Percentiles rank a stretch among this genome's conserved stretches.
phyloP scores from a whole-genome alignment of 257 asterid species.

The Jaltomata sinuosa region DNA sequence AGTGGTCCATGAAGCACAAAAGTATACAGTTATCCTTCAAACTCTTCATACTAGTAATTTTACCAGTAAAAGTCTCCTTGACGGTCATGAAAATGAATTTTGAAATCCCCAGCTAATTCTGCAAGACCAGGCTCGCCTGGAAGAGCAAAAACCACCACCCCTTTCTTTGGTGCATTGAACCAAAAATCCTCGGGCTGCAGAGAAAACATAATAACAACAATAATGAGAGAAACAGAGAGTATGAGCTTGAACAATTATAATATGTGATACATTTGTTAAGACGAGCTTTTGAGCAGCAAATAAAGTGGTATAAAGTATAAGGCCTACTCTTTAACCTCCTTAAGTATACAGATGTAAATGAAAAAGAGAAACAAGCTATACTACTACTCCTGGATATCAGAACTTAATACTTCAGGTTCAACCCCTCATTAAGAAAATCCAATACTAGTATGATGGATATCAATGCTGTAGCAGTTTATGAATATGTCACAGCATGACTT shows the following conservation, averaged over 20 bases:
- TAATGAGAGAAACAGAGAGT: background rate
- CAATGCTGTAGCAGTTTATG: background rate
- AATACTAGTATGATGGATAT: background rate
- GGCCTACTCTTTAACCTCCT: background rate
- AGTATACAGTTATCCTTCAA: background rate
- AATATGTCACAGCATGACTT: background rate
- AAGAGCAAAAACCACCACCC: slow-evolving; percentile 95
- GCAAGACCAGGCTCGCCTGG: slow-evolving; percentile 99
- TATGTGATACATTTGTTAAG: background rate
- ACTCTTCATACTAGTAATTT: background rate
- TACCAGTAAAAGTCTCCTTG: slow-evolving; percentile 99
- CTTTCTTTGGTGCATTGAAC: slow-evolving; percentile 95
- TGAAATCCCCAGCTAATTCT: slow-evolving; percentile 88
- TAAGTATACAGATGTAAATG: background rate
- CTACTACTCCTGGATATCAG: background rate
- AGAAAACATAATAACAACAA: slow-evolving; percentile 2
- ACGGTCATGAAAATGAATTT: slow-evolving; percentile 91
- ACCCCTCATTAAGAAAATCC: background rate
- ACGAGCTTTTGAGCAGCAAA: background rate
- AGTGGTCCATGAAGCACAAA: background rate
- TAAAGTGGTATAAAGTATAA: background rate
- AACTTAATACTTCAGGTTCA: background rate
- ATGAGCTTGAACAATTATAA: background rate
- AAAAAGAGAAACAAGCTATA: background rate
- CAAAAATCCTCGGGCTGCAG: slow-evolving; percentile 93